Evolutionary conservation across 1,139 yeast genomes (phyloP).

Genomic region (Pneumocystis oryctolagi): DNA sequence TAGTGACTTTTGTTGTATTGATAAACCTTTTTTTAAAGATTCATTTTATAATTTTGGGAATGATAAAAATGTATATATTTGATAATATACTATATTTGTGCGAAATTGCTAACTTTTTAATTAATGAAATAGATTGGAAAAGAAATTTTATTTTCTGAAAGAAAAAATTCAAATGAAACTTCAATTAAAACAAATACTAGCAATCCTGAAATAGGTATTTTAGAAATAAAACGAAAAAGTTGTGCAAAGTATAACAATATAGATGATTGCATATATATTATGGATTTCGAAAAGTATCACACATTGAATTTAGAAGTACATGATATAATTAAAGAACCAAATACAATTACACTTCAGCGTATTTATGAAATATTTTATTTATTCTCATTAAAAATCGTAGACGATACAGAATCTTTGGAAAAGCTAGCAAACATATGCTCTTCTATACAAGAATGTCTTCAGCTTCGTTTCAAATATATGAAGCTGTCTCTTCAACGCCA

Average conservation of each 20-base stretch:
- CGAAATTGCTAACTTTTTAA: background rate
- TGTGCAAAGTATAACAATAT: too few relatives aligned
- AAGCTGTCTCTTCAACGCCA: constrained; percentile 56
- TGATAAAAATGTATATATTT: background rate
- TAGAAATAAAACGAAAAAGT: too few relatives aligned
- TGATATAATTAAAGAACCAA: background rate
- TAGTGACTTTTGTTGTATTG: background rate
- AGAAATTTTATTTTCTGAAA: background rate
- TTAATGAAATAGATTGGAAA: background rate
- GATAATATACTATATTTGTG: background rate
- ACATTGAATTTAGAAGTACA: background rate
- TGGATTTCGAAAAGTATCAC: background rate
- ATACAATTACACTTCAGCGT: too few relatives aligned
- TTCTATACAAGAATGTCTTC: constrained; percentile 58
- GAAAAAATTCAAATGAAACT: background rate
- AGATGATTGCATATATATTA: background rate
- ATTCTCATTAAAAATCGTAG: too few relatives aligned
- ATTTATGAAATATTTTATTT: too few relatives aligned
- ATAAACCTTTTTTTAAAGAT: background rate
- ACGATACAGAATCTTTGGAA: background rate
- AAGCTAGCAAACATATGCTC: constrained; percentile 57
- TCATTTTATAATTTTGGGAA: background rate
- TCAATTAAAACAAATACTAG: background rate
- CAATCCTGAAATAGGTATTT: background rate
- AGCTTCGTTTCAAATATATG: constrained; percentile 64